Base-by-base conservation (phyloP, 2,329 filamentous ascomycete genomes). In the Plenodomus lindquistii region DNA sequence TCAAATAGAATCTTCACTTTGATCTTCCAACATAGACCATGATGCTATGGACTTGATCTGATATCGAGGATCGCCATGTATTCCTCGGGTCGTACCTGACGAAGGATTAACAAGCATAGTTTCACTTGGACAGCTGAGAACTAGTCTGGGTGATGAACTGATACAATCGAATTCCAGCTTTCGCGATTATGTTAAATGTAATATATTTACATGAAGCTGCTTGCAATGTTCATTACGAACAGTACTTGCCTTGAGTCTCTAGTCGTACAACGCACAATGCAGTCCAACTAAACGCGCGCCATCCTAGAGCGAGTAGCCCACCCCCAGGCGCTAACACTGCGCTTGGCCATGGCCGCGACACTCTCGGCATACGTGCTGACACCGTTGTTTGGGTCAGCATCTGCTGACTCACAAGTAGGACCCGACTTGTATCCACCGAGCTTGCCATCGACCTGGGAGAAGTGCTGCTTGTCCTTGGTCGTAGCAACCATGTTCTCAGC, bases 291-390 rank as follows among this genome's bases (percentile, higher is more conserved):
- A 31, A 48, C 16, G 18, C 44, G 42, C 27, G 52, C 57, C 10
- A 59, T n/a, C 43, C 57, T 45, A 2, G 39, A 46, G 29, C 57
- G 55, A 5, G 57, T 59, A 29, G 48, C 50, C 59, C 59, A 62
- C 10, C 59, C 59, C 49, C 51, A 48, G 31, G 52, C 48, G 20
- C 40, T 18, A 9, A 60, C 48, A 16, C 42, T 50, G 8, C 59
- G 42, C 48, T 63, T 63, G 19, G 44, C 46, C 60, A 68, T 65
- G 16, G 55, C 55, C 2, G 47, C 45, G 21, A 72, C 64, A 34
- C 73, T 76, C 63, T 70, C 48, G 2, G 67, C 73, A 39, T 73
- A 77, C 36, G 77, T 72, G 19, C 67, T 70, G 0, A 75, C 77
- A 1, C 76, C 76, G 13, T 73, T 55, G 15, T 52, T 55, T 0